phyloP scores from a whole-genome alignment of 2,329 filamentous ascomycete genomes.

The Colletotrichum simmondsii region DNA sequence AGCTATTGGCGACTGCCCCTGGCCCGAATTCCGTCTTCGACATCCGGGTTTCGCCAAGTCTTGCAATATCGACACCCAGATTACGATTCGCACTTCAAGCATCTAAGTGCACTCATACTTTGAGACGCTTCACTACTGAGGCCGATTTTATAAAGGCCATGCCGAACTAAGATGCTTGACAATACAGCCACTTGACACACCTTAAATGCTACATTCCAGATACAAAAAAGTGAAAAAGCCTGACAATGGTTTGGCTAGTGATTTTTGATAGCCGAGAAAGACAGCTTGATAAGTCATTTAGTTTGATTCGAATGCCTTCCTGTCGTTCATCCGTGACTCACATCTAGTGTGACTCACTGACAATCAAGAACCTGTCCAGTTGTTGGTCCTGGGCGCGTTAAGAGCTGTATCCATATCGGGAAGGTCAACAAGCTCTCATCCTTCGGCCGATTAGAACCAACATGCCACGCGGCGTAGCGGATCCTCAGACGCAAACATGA shows the following conservation, averaged over 20 bases:
- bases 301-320: neutral
- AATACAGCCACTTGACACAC: too few relatives aligned
- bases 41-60: neutral
- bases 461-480: neutral
- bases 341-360: neutral
- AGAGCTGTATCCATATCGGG: neutral
- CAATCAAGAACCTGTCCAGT: neutral
- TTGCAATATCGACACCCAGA: neutral
- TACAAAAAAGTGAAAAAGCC: too few relatives aligned
- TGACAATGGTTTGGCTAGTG: too few relatives aligned
- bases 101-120: too few relatives aligned
- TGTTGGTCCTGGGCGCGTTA: neutral
- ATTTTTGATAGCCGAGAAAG: too few relatives aligned
- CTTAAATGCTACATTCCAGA: too few relatives aligned
- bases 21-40: neutral
- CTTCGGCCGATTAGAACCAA: neutral
- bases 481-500: neutral
- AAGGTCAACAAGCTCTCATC: neutral
- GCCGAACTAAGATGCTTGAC: too few relatives aligned
- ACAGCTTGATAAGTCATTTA: too few relatives aligned
- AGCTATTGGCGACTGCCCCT: neutral
- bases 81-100: neutral
- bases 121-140: too few relatives aligned
- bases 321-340: neutral
- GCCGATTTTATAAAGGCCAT: too few relatives aligned